These are phyloP conservation scores for Cercis canadensis DNA, from an alignment of 306 rosid species.

Conservation along the genomic window DNA sequence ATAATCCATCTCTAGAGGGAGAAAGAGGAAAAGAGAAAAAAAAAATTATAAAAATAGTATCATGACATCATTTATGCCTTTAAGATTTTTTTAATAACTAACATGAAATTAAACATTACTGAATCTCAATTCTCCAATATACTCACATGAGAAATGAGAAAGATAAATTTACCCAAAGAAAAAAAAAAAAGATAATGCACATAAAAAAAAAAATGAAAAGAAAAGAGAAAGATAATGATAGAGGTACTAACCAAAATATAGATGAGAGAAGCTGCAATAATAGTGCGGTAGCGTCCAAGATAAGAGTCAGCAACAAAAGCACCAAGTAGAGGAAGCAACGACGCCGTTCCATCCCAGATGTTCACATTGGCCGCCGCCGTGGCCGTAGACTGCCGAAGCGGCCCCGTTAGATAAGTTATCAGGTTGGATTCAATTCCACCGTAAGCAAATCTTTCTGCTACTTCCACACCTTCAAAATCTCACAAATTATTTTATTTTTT, in stretches of 20 bases:
- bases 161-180: too few species aligned
- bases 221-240: too few species aligned
- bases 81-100: too few species aligned
- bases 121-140: too few species aligned
- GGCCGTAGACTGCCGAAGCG: slow-evolving; percentile 46
- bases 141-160: too few species aligned
- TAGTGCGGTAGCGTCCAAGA: slow-evolving; percentile 49
- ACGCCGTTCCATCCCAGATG: slow-evolving; percentile 49
- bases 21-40: too few species aligned
- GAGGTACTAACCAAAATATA: slow-evolving; percentile 39
- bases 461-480: slow-evolving; percentile 39
- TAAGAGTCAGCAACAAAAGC: slow-evolving; percentile 51
- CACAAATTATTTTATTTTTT: neutral
- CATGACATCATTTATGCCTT: too few species aligned
- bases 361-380: slow-evolving; percentile 47
- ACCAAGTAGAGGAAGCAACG: slow-evolving; percentile 43
- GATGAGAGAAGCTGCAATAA: slow-evolving; percentile 39
- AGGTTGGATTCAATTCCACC: slow-evolving; percentile 48
- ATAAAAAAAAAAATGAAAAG: too few species aligned
- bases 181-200: too few species aligned
- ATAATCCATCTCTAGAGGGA: too few species aligned
- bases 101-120: too few species aligned
- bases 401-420: slow-evolving; percentile 47
- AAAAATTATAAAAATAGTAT: too few species aligned
- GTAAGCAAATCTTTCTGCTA: slow-evolving; percentile 49